Evolutionary conservation across 2,329 filamentous ascomycete genomes (phyloP).

Genomic region (Eurotiales sp.): DNA sequence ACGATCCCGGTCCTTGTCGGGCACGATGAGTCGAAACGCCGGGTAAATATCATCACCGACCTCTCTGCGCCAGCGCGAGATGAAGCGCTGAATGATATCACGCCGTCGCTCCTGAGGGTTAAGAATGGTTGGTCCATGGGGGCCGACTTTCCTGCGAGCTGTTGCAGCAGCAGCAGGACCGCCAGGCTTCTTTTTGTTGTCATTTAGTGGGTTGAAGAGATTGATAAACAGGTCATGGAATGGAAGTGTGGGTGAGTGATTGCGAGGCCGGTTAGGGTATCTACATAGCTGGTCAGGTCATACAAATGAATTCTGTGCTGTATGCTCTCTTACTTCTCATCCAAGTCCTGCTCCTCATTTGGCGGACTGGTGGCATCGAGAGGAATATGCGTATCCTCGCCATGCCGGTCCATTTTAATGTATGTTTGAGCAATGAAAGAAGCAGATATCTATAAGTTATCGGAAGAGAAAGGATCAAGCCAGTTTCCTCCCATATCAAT

Average conservation of each 20-base stretch:
- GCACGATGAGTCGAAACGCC: slow-evolving; percentile 83
- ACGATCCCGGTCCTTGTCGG: slow-evolving; percentile 87
- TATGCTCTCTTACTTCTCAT: slow-evolving; percentile 42
- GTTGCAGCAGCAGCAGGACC: slow-evolving; percentile 37
- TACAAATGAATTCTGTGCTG: background rate
- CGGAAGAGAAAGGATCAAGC: background rate
- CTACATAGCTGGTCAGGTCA: slow-evolving; percentile 38
- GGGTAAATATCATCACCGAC: slow-evolving; percentile 93
- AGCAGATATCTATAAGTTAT: background rate
- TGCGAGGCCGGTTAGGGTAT: slow-evolving; percentile 78
- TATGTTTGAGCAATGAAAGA: background rate
- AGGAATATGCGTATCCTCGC: slow-evolving; percentile 10
- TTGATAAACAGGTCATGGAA: slow-evolving; percentile 75
- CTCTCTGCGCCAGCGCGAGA: slow-evolving; percentile 78
- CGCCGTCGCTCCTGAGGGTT: slow-evolving; percentile 74
- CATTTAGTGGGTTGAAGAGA: slow-evolving; percentile 76
- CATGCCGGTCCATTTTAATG: slow-evolving; percentile 4
- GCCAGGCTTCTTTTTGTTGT: slow-evolving; percentile 70
- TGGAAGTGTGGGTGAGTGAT: slow-evolving; percentile 71
- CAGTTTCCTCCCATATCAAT: no score
- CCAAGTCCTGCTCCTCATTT: slow-evolving; percentile 42
- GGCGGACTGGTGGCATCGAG: slow-evolving; percentile 8
- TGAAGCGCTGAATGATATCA: slow-evolving; percentile 80
- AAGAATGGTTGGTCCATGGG: slow-evolving; percentile 53
- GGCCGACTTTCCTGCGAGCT: slow-evolving; percentile 57